Evolutionary conservation across 805 yeast genomes (phyloP).

Genomic region (Kodamaea sagamina): DNA sequence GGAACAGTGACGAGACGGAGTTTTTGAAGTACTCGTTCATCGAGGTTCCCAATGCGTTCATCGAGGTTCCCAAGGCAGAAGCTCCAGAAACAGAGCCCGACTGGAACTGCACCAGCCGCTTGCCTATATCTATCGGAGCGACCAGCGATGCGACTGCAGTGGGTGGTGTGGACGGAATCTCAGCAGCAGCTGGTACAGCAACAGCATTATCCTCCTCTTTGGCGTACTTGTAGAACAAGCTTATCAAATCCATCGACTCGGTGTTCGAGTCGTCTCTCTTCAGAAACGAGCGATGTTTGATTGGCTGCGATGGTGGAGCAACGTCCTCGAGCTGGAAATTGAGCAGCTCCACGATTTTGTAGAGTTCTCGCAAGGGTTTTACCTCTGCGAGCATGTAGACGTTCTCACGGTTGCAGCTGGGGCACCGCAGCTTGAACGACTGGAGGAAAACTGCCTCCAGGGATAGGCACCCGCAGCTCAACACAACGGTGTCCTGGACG

Average conservation of each 20-base stretch:
- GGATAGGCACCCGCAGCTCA: conserved; percentile 45
- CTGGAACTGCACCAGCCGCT: conserved; percentile 9
- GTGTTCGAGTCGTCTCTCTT: conserved; percentile 1
- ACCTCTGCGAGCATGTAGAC: conserved; percentile 30
- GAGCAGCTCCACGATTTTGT: conserved; percentile 25
- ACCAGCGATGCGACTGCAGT: conserved; percentile 1
- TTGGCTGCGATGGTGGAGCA: conserved; percentile 5
- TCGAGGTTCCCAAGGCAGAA: conserved; percentile 2
- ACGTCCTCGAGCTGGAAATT: conserved; percentile 13
- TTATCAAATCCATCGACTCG: conserved; percentile 32
- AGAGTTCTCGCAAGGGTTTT: conserved; percentile 36
- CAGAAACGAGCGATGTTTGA: conserved; percentile 4
- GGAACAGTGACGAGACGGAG: conserved; percentile 7
- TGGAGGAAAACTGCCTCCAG: conserved; percentile 32
- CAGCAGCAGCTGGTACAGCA: not conserved
- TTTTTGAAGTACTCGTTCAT: not conserved
- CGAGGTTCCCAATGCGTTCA: conserved; percentile 2
- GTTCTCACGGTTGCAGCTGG: conserved; percentile 8
- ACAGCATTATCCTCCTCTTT: conserved; percentile 30
- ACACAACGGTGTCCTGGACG: conserved; percentile 35
- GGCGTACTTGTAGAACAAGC: conserved; percentile 42
- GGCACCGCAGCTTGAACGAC: conserved; percentile 10
- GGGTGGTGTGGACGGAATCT: conserved; percentile 1
- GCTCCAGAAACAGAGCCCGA: not conserved
- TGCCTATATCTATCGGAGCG: conserved; percentile 11